These are phyloP conservation scores for Geotrichum histeridarum DNA, from an alignment of 1,139 yeast species.

Conservation along the genomic window DNA sequence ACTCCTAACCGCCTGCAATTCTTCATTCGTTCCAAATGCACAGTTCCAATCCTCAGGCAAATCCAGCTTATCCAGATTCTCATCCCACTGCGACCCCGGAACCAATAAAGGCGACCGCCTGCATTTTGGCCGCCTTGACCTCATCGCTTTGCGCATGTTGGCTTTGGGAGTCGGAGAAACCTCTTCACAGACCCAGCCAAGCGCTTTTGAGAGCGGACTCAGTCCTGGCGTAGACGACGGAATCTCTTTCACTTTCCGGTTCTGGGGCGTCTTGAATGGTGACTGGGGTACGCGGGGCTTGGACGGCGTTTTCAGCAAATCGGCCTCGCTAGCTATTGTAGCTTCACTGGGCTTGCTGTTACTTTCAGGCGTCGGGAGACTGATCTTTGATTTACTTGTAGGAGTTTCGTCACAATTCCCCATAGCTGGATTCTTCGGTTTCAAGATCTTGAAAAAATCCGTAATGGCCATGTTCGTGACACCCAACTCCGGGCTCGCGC, in stretches of 20 bases:
- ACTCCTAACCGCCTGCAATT: background rate
- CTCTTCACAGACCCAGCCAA: conserved; percentile 1
- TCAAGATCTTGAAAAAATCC: background rate
- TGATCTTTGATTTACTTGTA: no score
- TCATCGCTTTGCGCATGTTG: background rate
- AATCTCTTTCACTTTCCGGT: background rate
- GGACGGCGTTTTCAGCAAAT: conserved; percentile 2
- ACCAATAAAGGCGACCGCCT: background rate
- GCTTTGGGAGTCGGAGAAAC: background rate
- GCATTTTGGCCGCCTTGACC: background rate
- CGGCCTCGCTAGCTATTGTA: no score
- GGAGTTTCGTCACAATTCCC: no score
- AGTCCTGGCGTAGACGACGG: conserved; percentile 12
- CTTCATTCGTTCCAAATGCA: background rate
- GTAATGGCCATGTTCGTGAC: background rate
- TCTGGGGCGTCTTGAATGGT: conserved; percentile 1
- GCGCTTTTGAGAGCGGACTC: conserved; percentile 1
- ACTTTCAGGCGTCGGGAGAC: no score
- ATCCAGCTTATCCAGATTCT: background rate
- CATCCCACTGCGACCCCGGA: conserved; percentile 10
- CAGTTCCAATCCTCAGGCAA: background rate
- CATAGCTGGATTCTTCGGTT: no score
- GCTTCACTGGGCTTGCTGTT: no score
- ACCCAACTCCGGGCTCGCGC: conserved; percentile 2
- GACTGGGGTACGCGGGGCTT: background rate